phyloP scores from a whole-genome alignment of 768 basidiomycete species.

The Tylopilus subfusipes region DNA sequence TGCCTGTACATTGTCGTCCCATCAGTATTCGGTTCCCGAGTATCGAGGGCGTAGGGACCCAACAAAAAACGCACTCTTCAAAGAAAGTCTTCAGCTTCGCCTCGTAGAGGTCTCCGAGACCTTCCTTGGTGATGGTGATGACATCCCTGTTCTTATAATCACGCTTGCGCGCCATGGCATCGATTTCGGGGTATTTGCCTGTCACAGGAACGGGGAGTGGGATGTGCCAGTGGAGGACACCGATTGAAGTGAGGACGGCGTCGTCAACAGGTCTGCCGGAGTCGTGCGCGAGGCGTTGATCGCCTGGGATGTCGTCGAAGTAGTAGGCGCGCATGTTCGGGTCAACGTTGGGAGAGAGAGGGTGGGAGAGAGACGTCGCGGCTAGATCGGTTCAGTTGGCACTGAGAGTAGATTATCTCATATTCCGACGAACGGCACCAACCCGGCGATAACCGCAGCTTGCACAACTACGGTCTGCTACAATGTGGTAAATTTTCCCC shows the following conservation, averaged over 20 bases:
- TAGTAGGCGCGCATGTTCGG: conserved; percentile 67
- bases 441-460: no score
- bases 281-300: conserved; percentile 81
- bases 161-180: conserved; percentile 61
- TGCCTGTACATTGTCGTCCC: conserved; percentile 53
- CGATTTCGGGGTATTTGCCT: conserved; percentile 45
- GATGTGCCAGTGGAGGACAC: conserved; percentile 65
- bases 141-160: conserved; percentile 83
- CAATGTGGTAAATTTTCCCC: no score
- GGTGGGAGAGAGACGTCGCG: neutral
- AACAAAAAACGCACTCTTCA: conserved; percentile 55
- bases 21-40: no score
- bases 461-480: no score
- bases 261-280: conserved; percentile 53
- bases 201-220: conserved; percentile 47
- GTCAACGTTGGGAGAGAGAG: neutral
- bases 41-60: neutral
- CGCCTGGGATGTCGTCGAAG: conserved; percentile 69
- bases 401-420: neutral
- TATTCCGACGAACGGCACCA: neutral
- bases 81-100: conserved; percentile 80
- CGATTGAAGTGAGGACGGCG: conserved; percentile 50
- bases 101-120: conserved; percentile 81
- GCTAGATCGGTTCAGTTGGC: neutral
- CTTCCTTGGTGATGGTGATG: conserved; percentile 74